phyloP scores from a whole-genome alignment of 208 protist genomes.

The Acanthamoeba lugdunensis region DNA sequence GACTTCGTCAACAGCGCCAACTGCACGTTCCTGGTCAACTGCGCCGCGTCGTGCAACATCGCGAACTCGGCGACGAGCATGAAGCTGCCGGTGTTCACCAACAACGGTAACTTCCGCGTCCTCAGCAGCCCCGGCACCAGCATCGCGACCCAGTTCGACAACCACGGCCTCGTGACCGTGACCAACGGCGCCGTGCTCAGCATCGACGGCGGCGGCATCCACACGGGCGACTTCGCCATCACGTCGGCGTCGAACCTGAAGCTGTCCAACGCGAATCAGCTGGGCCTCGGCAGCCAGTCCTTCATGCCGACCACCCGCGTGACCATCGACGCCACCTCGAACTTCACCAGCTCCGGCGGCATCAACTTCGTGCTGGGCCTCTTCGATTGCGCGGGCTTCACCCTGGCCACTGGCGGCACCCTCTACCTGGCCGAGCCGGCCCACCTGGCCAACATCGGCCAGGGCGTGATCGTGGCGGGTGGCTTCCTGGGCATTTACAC shows the following conservation, averaged over 20 bases:
- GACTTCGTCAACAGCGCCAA: conserved; percentile 30
- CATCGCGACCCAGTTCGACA: conserved; percentile 43
- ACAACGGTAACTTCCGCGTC: conserved; percentile 21
- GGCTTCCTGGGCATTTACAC: conserved; percentile 68
- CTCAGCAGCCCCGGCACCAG: conserved; percentile 30
- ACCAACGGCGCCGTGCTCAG: not conserved
- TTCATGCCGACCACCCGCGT: conserved; percentile 14
- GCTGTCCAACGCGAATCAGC: conserved; percentile 56
- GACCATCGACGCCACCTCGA: conserved; percentile 49
- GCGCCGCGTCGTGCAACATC: conserved; percentile 4
- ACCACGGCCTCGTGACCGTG: conserved; percentile 62
- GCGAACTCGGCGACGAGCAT: not conserved
- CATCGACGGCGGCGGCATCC: conserved; percentile 59
- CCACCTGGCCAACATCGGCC: conserved; percentile 7
- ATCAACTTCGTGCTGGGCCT: conserved; percentile 70
- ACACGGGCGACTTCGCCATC: conserved; percentile 56
- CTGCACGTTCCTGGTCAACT: conserved; percentile 30
- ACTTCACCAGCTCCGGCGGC: conserved; percentile 60
- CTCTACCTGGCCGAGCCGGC: conserved; percentile 55
- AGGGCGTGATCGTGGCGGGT: conserved; percentile 30
- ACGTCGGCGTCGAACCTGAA: not conserved
- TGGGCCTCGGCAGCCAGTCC: conserved; percentile 47
- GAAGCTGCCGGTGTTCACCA: conserved; percentile 65
- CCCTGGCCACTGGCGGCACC: conserved; percentile 20
- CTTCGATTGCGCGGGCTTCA: conserved; percentile 22